Evolutionary conservation across 768 basidiomycete genomes (phyloP).

Genomic region (Amanita molliuscula): DNA sequence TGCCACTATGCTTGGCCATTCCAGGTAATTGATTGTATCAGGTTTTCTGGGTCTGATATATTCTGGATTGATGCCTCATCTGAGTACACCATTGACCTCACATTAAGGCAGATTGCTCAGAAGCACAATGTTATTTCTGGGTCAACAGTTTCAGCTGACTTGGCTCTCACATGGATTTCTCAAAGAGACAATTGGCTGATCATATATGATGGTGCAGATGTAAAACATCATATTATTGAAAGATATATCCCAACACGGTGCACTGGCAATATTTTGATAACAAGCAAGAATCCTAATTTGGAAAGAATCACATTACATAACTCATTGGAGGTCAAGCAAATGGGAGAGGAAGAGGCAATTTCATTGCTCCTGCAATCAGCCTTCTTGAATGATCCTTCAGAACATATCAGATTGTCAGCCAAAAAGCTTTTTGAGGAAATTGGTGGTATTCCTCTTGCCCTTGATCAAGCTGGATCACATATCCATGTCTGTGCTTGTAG

Average conservation of each 20-base stretch:
- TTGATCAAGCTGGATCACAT: slow-evolving; percentile 13
- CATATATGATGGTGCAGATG: slow-evolving; percentile 9
- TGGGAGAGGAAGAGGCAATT: slow-evolving; percentile 11
- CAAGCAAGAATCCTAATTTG: too few relatives aligned
- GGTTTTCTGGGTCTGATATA: slow-evolving; percentile 9
- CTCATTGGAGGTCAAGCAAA: slow-evolving; percentile 6
- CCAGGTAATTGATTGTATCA: background rate
- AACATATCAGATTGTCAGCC: background rate
- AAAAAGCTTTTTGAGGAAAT: background rate
- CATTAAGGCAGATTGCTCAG: slow-evolving; percentile 4
- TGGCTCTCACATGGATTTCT: background rate
- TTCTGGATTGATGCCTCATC: slow-evolving; percentile 16
- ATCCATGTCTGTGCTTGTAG: slow-evolving; percentile 8
- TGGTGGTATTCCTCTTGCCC: background rate
- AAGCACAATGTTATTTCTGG: slow-evolving; percentile 3
- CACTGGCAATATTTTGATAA: too few relatives aligned
- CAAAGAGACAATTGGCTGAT: too few relatives aligned
- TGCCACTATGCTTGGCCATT: too few relatives aligned
- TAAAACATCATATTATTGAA: slow-evolving; percentile 3
- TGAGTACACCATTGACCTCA: slow-evolving; percentile 6
- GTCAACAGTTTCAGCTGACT: slow-evolving; percentile 8
- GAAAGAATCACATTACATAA: background rate
- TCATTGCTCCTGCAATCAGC: slow-evolving; percentile 9
- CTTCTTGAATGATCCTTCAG: background rate
- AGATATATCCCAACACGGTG: too few relatives aligned